Conservation (phyloP, 225 moss, liverwort and hornwort genomes). For the Pseudisothecium myosuroides region DNA sequence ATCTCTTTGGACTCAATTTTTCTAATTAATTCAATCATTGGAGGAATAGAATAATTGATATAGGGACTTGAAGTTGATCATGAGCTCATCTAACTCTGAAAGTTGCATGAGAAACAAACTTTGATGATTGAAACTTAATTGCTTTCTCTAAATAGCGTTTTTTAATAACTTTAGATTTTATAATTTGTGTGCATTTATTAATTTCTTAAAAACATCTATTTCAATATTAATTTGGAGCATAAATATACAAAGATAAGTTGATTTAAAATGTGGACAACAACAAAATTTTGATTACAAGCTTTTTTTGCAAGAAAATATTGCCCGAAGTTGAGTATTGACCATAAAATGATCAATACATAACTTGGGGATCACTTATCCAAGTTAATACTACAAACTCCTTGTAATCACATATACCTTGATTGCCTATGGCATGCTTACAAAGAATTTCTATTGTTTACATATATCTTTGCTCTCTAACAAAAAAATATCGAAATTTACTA, state of each 20-base stretch:
- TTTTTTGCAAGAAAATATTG: fast-evolving
- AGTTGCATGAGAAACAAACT: neutral
- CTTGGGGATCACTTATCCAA: neutral
- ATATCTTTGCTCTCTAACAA: fast-evolving
- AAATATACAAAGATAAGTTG: neutral
- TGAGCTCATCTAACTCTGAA: neutral
- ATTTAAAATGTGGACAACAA: no score
- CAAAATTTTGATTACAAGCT: neutral
- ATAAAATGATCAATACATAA: neutral
- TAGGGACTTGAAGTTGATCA: neutral
- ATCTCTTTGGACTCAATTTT: neutral
- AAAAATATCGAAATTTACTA: neutral
- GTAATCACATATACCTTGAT: neutral
- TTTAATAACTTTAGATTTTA: neutral
- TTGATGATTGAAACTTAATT: neutral
- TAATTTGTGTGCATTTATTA: neutral
- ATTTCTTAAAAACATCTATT: neutral
- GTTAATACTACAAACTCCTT: no score
- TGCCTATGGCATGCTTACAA: neutral
- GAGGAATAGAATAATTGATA: neutral
- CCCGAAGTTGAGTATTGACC: neutral
- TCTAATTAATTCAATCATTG: neutral
- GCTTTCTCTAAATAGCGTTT: neutral
- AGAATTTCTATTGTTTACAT: neutral
- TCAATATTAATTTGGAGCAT: neutral